Evolutionary conservation across 1,139 yeast genomes (phyloP).

Genomic region (Debaryomyces udenii): DNA sequence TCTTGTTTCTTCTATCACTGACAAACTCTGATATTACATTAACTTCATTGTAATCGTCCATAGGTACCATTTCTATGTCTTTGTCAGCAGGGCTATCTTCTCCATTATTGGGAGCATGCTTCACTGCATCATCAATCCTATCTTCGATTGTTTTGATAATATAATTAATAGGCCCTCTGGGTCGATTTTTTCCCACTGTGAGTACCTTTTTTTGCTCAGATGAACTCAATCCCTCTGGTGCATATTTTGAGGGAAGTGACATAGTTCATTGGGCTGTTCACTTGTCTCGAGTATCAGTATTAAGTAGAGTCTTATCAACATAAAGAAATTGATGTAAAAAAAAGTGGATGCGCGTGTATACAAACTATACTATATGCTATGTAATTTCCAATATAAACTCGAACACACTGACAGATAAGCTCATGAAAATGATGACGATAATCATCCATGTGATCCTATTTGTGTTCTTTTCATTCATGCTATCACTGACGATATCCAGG

Average conservation of each 20-base stretch:
- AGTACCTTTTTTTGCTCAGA: conserved; percentile 33
- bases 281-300: not conserved
- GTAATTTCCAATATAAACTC: conserved; percentile 44
- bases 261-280: conserved; percentile 10
- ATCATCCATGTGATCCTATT: conserved; percentile 91
- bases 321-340: not conserved
- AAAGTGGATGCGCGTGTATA: conserved; percentile 3
- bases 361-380: conserved; percentile 15
- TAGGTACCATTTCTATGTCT: conserved; percentile 56
- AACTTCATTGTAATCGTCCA: conserved; percentile 51
- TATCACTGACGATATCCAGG: conserved; percentile 89
- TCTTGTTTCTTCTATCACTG: conserved; percentile 22
- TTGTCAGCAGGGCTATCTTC: conserved; percentile 24
- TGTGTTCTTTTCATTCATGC: conserved; percentile 91
- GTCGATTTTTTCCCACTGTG: conserved; percentile 32
- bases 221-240: conserved; percentile 41
- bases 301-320: not conserved
- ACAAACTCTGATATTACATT: conserved; percentile 48
- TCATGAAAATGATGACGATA: conserved; percentile 76
- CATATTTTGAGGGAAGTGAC: conserved; percentile 49
- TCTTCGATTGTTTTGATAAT: conserved; percentile 35
- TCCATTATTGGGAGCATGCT: conserved; percentile 7
- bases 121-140: conserved; percentile 34
- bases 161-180: conserved; percentile 26
- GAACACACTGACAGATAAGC: conserved; percentile 65